A percentile compares a stretch with the other conserved stretches of the same genome.
phyloP scores from a whole-genome alignment of 805 yeast genomes.

The Candida boleticola region DNA sequence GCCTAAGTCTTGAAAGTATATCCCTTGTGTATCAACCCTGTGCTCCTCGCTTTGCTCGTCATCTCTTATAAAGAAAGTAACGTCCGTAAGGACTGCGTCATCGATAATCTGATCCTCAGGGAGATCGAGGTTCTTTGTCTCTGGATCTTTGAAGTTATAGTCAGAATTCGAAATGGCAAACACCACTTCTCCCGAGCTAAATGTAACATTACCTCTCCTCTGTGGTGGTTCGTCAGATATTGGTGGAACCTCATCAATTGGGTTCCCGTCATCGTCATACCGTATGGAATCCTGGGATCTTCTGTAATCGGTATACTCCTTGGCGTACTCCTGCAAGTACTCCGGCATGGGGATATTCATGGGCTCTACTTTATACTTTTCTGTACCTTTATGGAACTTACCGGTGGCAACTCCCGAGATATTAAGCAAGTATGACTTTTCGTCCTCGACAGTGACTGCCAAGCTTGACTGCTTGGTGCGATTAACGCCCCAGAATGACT shows the following conservation, averaged over 20 bases:
- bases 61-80: constrained; percentile 37
- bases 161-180: constrained; percentile 20
- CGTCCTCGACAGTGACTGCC: constrained; percentile 2
- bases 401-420: constrained; percentile 36
- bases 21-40: constrained; percentile 51
- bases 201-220: constrained; percentile 29
- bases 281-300: constrained; percentile 24
- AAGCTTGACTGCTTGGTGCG: constrained; percentile 2
- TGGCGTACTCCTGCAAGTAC: constrained; percentile 29
- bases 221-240: constrained; percentile 6
- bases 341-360: constrained; percentile 23
- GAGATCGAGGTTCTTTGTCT: constrained; percentile 10
- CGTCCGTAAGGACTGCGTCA: constrained; percentile 33
- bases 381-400: constrained; percentile 18
- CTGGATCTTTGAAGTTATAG: constrained; percentile 21
- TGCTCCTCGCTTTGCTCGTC: constrained; percentile 48
- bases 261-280: constrained; percentile 26
- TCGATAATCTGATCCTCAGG: constrained; percentile 16
- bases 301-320: constrained; percentile 20
- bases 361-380: constrained; percentile 11
- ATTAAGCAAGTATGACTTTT: constrained; percentile 30
- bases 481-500: constrained; percentile 49
- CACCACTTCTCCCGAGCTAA: constrained; percentile 22
- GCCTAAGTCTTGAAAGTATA: constrained; percentile 67
- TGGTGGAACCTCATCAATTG: constrained; percentile 7